Evolutionary conservation across 2,329 filamentous ascomycete genomes (phyloP).

Genomic region (Chrysosporium keratinophilum): DNA sequence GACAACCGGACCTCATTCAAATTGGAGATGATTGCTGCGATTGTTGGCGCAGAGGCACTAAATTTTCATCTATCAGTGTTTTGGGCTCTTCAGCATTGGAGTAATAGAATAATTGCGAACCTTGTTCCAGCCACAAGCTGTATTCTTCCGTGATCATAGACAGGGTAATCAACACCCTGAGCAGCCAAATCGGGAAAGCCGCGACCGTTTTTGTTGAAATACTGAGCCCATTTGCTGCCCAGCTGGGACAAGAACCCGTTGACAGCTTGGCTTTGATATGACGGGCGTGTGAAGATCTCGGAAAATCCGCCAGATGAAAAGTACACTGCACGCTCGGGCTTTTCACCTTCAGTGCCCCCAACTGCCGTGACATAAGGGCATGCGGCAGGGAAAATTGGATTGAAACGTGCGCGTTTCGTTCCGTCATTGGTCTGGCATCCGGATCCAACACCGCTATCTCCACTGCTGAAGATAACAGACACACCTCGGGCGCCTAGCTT

Average conservation of each 20-base stretch:
- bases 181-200: slow-evolving; percentile 54
- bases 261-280: slow-evolving; percentile 40
- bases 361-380: slow-evolving; percentile 56
- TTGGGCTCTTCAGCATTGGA: background rate
- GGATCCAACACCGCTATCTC: slow-evolving; percentile 51
- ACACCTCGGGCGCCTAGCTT: slow-evolving; percentile 58
- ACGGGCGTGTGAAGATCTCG: slow-evolving; percentile 39
- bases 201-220: slow-evolving; percentile 45
- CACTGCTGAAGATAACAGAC: slow-evolving; percentile 54
- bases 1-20: slow-evolving; percentile 54
- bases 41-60: slow-evolving; percentile 50
- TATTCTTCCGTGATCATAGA: slow-evolving; percentile 31
- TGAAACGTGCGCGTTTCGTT: slow-evolving; percentile 42
- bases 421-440: slow-evolving; percentile 48
- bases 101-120: slow-evolving; percentile 6
- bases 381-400: slow-evolving; percentile 46
- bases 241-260: slow-evolving; percentile 34
- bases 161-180: slow-evolving; percentile 39
- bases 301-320: slow-evolving; percentile 42
- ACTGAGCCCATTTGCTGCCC: slow-evolving; percentile 33
- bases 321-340: slow-evolving; percentile 44
- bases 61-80: background rate
- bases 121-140: slow-evolving; percentile 39
- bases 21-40: slow-evolving; percentile 53
- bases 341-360: slow-evolving; percentile 45